Evolutionary conservation across 2,329 filamentous ascomycete genomes (phyloP).

Genomic region (Fusarium sp.): DNA sequence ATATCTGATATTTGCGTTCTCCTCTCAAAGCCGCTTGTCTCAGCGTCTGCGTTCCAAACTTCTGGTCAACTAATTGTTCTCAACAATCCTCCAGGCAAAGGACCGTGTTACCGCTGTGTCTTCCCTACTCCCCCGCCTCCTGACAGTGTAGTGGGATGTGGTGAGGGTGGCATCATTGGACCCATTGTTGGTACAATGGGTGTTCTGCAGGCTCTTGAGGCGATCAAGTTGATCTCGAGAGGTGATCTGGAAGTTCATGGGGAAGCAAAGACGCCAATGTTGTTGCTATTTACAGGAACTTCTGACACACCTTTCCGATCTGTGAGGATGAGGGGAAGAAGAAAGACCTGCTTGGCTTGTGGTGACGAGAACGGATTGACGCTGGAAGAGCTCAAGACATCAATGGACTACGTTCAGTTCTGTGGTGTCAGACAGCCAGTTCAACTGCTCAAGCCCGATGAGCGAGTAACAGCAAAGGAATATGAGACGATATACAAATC

Average conservation of each 20-base stretch:
- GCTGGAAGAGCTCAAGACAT: conserved; percentile 68
- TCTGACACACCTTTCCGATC: conserved; percentile 71
- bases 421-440: conserved; percentile 75
- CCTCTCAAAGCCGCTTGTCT: conserved; percentile 82
- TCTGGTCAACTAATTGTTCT: conserved; percentile 92
- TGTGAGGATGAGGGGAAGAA: conserved; percentile 77
- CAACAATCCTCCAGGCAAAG: conserved; percentile 80
- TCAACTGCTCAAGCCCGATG: conserved; percentile 68
- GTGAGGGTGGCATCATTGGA: conserved; percentile 91
- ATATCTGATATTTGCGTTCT: conserved; percentile 92
- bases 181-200: conserved; percentile 96
- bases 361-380: conserved; percentile 71
- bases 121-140: conserved; percentile 90
- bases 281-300: conserved; percentile 64
- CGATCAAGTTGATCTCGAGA: conserved; percentile 81
- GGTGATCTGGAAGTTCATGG: conserved; percentile 43
- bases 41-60: conserved; percentile 87
- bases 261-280: conserved; percentile 46
- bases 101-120: conserved; percentile 93
- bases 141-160: conserved; percentile 85
- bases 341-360: conserved; percentile 81
- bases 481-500: conserved; percentile 59
- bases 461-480: conserved; percentile 74
- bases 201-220: conserved; percentile 88
- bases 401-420: conserved; percentile 86